Evolutionary conservation across 2,329 filamentous ascomycete genomes (phyloP).

Genomic region (Sporothrix inflata): DNA sequence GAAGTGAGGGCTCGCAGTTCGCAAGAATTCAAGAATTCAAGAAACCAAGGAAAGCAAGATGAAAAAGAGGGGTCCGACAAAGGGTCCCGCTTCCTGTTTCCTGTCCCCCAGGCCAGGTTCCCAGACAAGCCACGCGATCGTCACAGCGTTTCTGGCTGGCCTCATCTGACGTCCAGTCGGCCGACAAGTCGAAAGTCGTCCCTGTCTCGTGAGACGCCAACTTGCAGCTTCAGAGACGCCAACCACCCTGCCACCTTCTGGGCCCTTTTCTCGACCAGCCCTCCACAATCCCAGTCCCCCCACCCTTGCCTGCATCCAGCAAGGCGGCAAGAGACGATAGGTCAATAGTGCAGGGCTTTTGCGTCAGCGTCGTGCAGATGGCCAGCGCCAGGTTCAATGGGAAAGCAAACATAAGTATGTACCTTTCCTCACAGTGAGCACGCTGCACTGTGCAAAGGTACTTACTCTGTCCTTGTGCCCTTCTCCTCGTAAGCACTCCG

Average conservation of each 20-base stretch:
- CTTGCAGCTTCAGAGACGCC: neutral
- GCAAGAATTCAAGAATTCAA: neutral
- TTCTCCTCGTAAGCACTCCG: too few species aligned
- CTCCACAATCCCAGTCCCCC: neutral
- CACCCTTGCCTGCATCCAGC: slow-evolving; percentile 22
- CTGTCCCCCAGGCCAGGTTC: neutral
- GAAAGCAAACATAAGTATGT: neutral
- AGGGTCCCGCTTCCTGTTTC: neutral
- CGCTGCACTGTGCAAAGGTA: slow-evolving; percentile 9
- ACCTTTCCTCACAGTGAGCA: neutral
- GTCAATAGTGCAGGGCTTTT: slow-evolving; percentile 18
- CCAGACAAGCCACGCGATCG: slow-evolving; percentile 14
- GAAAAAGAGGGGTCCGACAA: neutral
- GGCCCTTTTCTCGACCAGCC: neutral
- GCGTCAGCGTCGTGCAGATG: slow-evolving; percentile 4
- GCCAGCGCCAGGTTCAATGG: neutral
- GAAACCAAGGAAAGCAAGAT: neutral
- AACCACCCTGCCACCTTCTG: neutral
- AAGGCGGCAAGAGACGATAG: slow-evolving; percentile 22
- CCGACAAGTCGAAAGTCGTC: neutral
- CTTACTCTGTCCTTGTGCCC: neutral
- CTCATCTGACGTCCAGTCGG: slow-evolving; percentile 20
- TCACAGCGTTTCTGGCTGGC: neutral
- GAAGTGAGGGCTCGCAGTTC: too few species aligned
- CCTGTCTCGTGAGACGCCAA: slow-evolving; percentile 18